Percentiles rank a stretch among this genome's conserved stretches.
Evolutionary conservation across 495 filamentous ascomycete species (phyloP).

Genomic region (Penicillium subrubescens): DNA sequence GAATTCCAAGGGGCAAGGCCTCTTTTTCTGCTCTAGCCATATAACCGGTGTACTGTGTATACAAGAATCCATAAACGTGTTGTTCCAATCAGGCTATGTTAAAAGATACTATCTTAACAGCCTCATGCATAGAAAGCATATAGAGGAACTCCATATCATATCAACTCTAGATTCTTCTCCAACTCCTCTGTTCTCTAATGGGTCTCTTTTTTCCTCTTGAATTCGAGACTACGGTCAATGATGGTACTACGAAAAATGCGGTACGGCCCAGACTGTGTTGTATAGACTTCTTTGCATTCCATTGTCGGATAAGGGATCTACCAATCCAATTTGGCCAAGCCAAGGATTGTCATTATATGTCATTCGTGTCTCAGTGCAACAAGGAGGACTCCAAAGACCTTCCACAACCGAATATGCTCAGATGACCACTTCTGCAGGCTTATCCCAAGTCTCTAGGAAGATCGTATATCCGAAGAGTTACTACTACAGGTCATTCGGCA

Average conservation of each 20-base stretch:
- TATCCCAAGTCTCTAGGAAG: neutral
- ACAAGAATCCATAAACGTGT: neutral
- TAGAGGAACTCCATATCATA: no score
- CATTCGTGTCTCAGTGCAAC: neutral
- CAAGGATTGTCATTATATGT: neutral
- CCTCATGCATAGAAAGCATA: no score
- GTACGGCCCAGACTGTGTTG: no score
- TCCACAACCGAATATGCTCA: neutral
- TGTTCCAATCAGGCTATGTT: neutral
- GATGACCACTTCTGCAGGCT: neutral
- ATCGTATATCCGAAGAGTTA: neutral
- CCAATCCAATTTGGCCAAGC: neutral
- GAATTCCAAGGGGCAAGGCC: neutral
- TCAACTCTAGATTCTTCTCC: no score
- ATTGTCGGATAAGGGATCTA: neutral
- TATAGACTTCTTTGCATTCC: no score
- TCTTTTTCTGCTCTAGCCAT: neutral
- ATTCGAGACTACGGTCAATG: no score
- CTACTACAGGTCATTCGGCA: neutral
- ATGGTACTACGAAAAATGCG: no score
- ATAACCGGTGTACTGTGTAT: neutral
- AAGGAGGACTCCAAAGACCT: neutral
- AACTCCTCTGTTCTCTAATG: no score
- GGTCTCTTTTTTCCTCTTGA: no score
- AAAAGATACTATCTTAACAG: neutral